Base-by-base conservation (phyloP, 2,329 filamentous ascomycete species). In the Colletotrichum sp. region DNA sequence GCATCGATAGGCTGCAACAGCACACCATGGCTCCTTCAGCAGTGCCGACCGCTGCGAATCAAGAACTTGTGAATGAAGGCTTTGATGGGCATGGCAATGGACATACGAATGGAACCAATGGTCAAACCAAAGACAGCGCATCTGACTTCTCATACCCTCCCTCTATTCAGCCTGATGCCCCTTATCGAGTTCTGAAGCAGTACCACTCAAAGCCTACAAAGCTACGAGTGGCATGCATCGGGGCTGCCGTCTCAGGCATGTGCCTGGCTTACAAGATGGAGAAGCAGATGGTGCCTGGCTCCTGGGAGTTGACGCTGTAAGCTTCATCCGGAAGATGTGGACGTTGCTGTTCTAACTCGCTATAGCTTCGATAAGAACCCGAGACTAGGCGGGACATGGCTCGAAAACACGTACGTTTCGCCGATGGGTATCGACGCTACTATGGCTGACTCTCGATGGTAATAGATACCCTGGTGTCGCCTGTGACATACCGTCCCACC, bases 171-270 rank as follows among this genome's bases (percentile, higher is more conserved):
- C 72, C 74, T 8, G 78, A 78, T 10, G 76, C 76, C 2, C 79
- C 80, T 6, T 84, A 84, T 75, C 67, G 76, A 9, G 79, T 84
- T 16, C 79, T 84, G 28, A 73, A 78, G 32, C 82, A 84, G 72
- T 84, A 84, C 68, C 83, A 84, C 74, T 84, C 82, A n/a, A 83
- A 83, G 78, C 82, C 82, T 8, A 80, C 80, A 28, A 84, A 84
- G 78, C 62, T 84, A 30, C 77, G 82, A 9, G 81, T 83, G 6
- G 80, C 80, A 52, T 82, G 81, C 69, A 78, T 82, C 62, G 82
- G 82, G 60, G 80, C 81, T 9, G 81, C 81, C 36, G 81, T 80
- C 32, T 80, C 81, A 8, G 81, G 81, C 6, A 73, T 83, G 7
- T 81, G 79, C 69, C 65, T 82, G 24, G 80, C 80, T 5, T 82